phyloP scores from a whole-genome alignment of 495 filamentous ascomycete species.

The Penicillium angulare region DNA sequence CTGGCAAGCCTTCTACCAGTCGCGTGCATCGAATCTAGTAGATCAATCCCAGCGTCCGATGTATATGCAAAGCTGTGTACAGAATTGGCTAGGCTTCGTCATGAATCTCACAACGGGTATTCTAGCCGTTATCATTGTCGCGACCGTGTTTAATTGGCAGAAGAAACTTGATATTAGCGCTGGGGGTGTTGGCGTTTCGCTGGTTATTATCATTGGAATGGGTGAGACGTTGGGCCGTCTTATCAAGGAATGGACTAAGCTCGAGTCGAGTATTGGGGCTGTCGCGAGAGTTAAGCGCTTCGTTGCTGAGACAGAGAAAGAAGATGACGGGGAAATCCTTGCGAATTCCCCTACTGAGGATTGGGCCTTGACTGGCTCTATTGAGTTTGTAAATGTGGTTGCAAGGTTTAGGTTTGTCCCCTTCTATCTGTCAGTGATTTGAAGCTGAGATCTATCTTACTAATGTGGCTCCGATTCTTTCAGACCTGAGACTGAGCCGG shows the following conservation, averaged over 20 bases:
- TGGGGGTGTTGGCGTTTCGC: constrained; percentile 18
- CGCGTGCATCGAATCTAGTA: constrained; percentile 47
- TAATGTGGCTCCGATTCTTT: no score
- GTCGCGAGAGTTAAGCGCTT: constrained; percentile 22
- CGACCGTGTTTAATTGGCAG: constrained; percentile 14
- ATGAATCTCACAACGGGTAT: constrained; percentile 39
- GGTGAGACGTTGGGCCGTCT: constrained; percentile 8
- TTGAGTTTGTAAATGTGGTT: neutral
- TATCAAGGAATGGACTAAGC: constrained; percentile 15
- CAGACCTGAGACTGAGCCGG: neutral
- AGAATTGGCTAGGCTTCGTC: constrained; percentile 40
- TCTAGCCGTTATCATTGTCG: constrained; percentile 30
- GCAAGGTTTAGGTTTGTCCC: no score
- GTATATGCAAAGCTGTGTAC: constrained; percentile 61
- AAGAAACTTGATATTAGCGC: no score
- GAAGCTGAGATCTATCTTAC: neutral
- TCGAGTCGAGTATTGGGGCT: constrained; percentile 28
- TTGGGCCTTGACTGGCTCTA: neutral
- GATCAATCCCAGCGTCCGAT: constrained; percentile 53
- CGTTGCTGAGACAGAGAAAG: constrained; percentile 3
- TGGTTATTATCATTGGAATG: constrained; percentile 21
- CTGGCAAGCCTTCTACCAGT: constrained; percentile 34
- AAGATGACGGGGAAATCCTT: neutral
- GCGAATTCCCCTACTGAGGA: constrained; percentile 1
- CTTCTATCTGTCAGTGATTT: no score